Evolutionary conservation across 108 stramenopile species (phyloP).

Genomic region (Fragilaria crotonensis): DNA sequence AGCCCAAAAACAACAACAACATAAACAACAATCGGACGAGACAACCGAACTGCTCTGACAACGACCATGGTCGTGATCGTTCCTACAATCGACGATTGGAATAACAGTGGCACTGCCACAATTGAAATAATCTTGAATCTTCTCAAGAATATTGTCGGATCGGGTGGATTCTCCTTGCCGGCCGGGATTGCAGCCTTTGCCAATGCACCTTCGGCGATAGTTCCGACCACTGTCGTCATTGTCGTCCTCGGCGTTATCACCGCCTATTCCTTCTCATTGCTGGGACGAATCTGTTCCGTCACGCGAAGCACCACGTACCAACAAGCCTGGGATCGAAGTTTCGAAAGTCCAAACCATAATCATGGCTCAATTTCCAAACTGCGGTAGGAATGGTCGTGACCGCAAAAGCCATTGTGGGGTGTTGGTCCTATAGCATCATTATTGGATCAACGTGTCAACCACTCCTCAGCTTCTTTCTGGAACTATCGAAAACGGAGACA

Average conservation of each 20-base stretch:
- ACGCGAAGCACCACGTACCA: constrained; percentile 50
- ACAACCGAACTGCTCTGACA: constrained; percentile 15
- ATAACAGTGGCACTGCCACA: constrained; percentile 11
- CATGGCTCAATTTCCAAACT: no score
- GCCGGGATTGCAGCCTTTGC: constrained; percentile 87
- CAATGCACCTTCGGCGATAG: constrained; percentile 62
- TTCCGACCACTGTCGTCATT: constrained; percentile 65
- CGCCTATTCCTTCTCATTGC: constrained; percentile 69
- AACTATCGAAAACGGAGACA: no score
- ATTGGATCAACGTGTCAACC: constrained; percentile 11
- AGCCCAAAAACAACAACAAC: not conserved
- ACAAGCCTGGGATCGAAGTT: constrained; percentile 53
- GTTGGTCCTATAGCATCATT: constrained; percentile 9
- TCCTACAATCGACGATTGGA: no score
- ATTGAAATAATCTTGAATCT: constrained; percentile 62
- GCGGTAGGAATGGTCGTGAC: constrained; percentile 5
- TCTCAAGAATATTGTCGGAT: constrained; percentile 83
- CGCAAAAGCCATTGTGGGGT: constrained; percentile 10
- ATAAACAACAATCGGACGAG: constrained; percentile 1
- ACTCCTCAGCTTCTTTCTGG: no score
- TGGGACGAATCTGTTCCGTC: constrained; percentile 51
- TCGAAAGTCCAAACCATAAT: not conserved
- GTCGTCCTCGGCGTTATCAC: constrained; percentile 53
- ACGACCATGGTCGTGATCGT: constrained; percentile 8
- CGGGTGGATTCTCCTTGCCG: constrained; percentile 83